Evolutionary conservation across 2,329 filamentous ascomycete species (phyloP).

Genomic region (Colletotrichum trifolii): DNA sequence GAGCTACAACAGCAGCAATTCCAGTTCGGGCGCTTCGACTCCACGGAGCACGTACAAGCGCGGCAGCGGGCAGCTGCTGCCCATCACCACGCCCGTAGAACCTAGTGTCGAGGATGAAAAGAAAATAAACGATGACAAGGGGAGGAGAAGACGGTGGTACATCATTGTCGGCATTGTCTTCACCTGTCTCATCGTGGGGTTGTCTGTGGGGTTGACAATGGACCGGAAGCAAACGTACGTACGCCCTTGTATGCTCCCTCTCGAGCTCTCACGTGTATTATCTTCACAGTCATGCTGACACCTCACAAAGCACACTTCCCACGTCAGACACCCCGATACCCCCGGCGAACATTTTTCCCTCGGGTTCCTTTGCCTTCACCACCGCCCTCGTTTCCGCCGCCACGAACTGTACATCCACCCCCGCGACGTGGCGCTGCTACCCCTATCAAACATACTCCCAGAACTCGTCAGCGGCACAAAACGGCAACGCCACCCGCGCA

Average conservation of each 20-base stretch:
- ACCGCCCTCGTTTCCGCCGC: conserved; percentile 65
- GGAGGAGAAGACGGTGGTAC: conserved; percentile 48
- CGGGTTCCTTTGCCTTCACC: conserved; percentile 70
- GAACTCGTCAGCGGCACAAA: conserved; percentile 47
- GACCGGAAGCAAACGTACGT: conserved; percentile 50
- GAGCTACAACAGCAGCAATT: conserved; percentile 11
- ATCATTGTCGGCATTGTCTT: conserved; percentile 44
- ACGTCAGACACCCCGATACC: conserved; percentile 12
- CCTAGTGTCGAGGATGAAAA: conserved; percentile 2
- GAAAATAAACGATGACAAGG: conserved; percentile 36
- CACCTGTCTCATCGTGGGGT: conserved; percentile 47
- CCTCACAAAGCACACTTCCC: too few species aligned
- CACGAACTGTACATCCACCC: conserved; percentile 68
- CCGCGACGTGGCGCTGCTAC: conserved; percentile 71
- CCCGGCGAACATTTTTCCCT: conserved; percentile 59
- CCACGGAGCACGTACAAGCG: conserved; percentile 17
- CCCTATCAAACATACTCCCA: conserved; percentile 62
- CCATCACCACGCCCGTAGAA: conserved; percentile 12
- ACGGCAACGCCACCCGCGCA: conserved; percentile 58
- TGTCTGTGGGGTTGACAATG: conserved; percentile 53
- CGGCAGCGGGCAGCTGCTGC: conserved; percentile 5
- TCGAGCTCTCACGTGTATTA: conserved; percentile 15
- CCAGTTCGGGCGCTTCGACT: conserved; percentile 18
- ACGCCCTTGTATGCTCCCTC: conserved; percentile 9
- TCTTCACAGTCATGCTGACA: neutral